Evolutionary conservation across 352 stramenopile genomes (phyloP).

Genomic region (Globisporangium lucens): DNA sequence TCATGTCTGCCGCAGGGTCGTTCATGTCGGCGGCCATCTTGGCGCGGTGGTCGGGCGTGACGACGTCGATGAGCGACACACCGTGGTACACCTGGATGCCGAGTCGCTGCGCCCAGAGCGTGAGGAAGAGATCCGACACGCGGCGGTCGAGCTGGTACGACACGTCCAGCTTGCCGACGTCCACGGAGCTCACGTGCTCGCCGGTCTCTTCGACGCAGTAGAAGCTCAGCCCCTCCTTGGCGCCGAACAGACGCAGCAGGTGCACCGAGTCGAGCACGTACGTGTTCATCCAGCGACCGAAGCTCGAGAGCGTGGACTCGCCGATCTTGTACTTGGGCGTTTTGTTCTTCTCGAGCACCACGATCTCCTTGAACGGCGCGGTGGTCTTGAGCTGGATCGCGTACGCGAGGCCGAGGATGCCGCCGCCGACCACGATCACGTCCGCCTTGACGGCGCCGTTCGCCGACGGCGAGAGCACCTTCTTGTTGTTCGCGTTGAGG

Average conservation of each 20-base stretch:
- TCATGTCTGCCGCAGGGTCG: background rate
- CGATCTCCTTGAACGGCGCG: conserved; percentile 3
- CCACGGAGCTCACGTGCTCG: background rate
- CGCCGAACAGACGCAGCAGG: conserved; percentile 3
- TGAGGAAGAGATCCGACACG: conserved; percentile 3
- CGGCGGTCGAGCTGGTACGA: conserved; percentile 2
- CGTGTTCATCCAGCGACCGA: conserved; percentile 4
- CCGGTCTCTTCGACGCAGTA: conserved; percentile 2
- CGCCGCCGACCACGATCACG: conserved; percentile 2
- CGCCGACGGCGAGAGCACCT: background rate
- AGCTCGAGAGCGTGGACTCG: conserved; percentile 4
- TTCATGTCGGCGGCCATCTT: background rate
- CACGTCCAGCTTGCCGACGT: background rate
- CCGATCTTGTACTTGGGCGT: conserved; percentile 2
- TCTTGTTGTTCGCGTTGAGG: conserved; percentile 6
- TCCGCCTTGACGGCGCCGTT: background rate
- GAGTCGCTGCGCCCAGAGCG: background rate
- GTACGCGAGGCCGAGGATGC: background rate
- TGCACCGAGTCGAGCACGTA: conserved; percentile 3
- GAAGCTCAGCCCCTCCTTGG: conserved; percentile 6
- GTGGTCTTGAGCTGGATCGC: conserved; percentile 5
- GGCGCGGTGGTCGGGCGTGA: conserved; percentile 4
- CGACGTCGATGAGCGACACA: background rate
- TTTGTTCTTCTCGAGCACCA: conserved; percentile 4
- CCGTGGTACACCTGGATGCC: background rate